Percentiles rank a stretch among this genome's conserved stretches.
phyloP scores from a whole-genome alignment of 129 eudicot species.

The Tanacetum coccineum region DNA sequence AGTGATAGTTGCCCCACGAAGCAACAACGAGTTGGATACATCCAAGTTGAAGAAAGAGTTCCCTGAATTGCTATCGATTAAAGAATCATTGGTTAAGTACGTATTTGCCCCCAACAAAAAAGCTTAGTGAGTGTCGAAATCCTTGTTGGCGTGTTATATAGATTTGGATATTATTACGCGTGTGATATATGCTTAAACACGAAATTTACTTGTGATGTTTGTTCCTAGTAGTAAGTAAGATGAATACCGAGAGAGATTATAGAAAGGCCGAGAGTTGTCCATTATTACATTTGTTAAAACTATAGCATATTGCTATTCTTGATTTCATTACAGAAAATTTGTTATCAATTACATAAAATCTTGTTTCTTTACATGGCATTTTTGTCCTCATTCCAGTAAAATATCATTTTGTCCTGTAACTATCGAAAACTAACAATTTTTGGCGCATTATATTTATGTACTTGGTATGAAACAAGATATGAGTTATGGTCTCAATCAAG shows the following conservation, averaged over 20 bases:
- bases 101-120: slow-evolving; percentile 94
- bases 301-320: slow-evolving; percentile 22
- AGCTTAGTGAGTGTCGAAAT: not conserved
- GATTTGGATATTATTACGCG: not conserved
- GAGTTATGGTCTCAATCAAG: not conserved
- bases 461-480: not conserved
- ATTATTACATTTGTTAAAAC: slow-evolving; percentile 9
- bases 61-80: slow-evolving; percentile 75
- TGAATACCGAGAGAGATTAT: slow-evolving; percentile 12
- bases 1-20: slow-evolving; percentile 84
- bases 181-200: slow-evolving; percentile 15
- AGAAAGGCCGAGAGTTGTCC: not conserved
- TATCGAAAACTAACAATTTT: too few species aligned
- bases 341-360: slow-evolving; percentile 17
- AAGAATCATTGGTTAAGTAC: slow-evolving; percentile 86
- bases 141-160: not conserved
- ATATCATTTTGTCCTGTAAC: not conserved
- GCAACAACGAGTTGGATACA: slow-evolving; percentile 90
- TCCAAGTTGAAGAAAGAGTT: slow-evolving; percentile 81
- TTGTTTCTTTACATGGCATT: not conserved
- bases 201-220: slow-evolving; percentile 11
- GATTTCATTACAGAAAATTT: slow-evolving; percentile 3
- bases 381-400: not conserved
- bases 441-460: too few species aligned
- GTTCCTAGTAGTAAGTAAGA: not conserved